phyloP scores from a whole-genome alignment of 2,329 filamentous ascomycete genomes.

The Fusarium napiforme region DNA sequence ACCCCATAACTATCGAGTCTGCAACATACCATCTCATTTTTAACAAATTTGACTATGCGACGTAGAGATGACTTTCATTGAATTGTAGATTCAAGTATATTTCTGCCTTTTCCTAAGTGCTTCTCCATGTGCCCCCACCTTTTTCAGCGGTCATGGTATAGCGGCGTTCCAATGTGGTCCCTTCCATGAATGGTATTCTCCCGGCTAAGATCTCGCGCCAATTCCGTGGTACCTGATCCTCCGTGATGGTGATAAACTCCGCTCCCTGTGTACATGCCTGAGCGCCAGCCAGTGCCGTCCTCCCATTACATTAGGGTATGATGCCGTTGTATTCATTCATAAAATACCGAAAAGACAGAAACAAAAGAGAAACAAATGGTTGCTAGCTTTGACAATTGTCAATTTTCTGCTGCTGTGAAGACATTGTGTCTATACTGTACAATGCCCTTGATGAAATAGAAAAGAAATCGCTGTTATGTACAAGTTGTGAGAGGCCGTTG shows the following conservation, averaged over 20 bases:
- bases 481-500: conserved; percentile 12
- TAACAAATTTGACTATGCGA: neutral
- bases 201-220: neutral
- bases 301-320: conserved; percentile 48
- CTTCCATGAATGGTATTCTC: neutral
- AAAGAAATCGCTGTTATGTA: conserved; percentile 31
- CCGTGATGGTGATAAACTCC: conserved; percentile 9
- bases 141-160: neutral
- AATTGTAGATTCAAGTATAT: neutral
- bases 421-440: conserved; percentile 37
- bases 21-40: neutral
- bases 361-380: conserved; percentile 28
- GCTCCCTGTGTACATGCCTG: conserved; percentile 26
- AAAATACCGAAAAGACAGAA: conserved; percentile 11
- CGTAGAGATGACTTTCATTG: neutral
- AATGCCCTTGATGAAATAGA: conserved; percentile 19
- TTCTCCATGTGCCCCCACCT: neutral
- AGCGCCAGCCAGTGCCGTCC: conserved; percentile 40
- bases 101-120: neutral
- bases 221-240: neutral
- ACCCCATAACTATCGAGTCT: neutral
- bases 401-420: conserved; percentile 8
- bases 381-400: conserved; percentile 19
- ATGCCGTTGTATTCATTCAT: conserved; percentile 41
- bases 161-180: neutral